Evolutionary conservation across 345 rosid species (phyloP), one percentile per base, ranked within the genome.

Genomic region (Zanthoxylum bungeanum): DNA sequence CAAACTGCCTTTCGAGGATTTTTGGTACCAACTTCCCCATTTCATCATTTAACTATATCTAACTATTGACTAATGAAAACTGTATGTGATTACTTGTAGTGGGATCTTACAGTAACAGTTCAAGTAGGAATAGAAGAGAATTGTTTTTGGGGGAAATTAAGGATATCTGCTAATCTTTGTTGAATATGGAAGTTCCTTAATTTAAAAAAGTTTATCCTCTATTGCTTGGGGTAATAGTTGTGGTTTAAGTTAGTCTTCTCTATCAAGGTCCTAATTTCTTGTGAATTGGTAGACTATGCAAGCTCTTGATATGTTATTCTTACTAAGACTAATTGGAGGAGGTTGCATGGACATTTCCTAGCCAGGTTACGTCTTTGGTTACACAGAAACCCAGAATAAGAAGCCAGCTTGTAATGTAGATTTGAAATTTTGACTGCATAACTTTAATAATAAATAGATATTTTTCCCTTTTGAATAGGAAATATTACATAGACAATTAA

Each of bases 1-100:
- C 99, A 96, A 81, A 89, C 99, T 33, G 88, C 94, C 62, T 96
- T 89, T 72, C 95, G 99, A 46, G 95, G 97, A 73, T 96, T 96
- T 81, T 75, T 96, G 99, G 99, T 96, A 85, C 68, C 60, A 4
- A 19, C 57, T 68, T 25, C 24, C 25, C 52, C 40, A 22, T 50
- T 53, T 36, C 64, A 33, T 74, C 22, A 63, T 47, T 33, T 33
- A 44, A 36, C 67, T 64, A 12, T 33, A 25, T 57, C 25, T 31
- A 31, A 56, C 33, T n/a, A 21, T 69, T 16, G 42, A 56, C 58
- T 63, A 44, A 40, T 50, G 1, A 36, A 47, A 22, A 65, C 46
- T 57, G 46, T 72, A n/a, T 52, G n/a, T 30, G 37, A 50, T 44
- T 24, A 3, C 53, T 34, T 12, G 24, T 64, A 19, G 1, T 40